Evolutionary conservation across 352 stramenopile genomes (phyloP).

Genomic region (Peronospora belbahrii): DNA sequence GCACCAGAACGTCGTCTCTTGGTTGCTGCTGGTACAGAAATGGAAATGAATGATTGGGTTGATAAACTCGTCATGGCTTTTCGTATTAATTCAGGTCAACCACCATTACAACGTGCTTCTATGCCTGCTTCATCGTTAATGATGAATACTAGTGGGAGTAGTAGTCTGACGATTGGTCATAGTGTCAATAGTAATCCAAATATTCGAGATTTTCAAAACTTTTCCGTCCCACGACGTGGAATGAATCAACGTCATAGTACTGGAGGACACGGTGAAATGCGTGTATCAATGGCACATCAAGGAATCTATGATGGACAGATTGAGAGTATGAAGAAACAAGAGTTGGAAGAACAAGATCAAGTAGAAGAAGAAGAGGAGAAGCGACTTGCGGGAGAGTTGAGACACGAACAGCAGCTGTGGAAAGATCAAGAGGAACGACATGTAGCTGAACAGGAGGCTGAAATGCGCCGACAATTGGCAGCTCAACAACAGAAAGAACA

Average conservation of each 20-base stretch:
- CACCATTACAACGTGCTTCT: conserved; percentile 21
- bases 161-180: conserved; percentile 16
- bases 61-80: conserved; percentile 65
- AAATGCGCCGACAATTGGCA: conserved; percentile 19
- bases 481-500: conserved; percentile 20
- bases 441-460: conserved; percentile 13
- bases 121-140: conserved; percentile 17
- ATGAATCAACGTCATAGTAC: conserved; percentile 38
- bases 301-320: conserved; percentile 18
- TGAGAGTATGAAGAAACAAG: conserved; percentile 19
- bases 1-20: conserved; percentile 48
- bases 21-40: conserved; percentile 61
- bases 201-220: conserved; percentile 81
- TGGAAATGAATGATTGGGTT: conserved; percentile 84
- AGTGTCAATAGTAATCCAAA: conserved; percentile 13
- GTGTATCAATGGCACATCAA: conserved; percentile 24
- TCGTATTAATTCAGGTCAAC: conserved; percentile 44
- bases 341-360: conserved; percentile 11
- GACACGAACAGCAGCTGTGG: conserved; percentile 7
- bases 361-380: conserved; percentile 1
- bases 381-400: conserved; percentile 5
- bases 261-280: conserved; percentile 30
- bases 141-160: conserved; percentile 3
- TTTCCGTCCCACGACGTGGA: conserved; percentile 38
- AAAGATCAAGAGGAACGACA: conserved; percentile 9